A percentile compares a stretch with the other conserved stretches of the same genome.
Conservation (phyloP, 2,329 filamentous ascomycete species). For the Zalaria obscura region DNA sequence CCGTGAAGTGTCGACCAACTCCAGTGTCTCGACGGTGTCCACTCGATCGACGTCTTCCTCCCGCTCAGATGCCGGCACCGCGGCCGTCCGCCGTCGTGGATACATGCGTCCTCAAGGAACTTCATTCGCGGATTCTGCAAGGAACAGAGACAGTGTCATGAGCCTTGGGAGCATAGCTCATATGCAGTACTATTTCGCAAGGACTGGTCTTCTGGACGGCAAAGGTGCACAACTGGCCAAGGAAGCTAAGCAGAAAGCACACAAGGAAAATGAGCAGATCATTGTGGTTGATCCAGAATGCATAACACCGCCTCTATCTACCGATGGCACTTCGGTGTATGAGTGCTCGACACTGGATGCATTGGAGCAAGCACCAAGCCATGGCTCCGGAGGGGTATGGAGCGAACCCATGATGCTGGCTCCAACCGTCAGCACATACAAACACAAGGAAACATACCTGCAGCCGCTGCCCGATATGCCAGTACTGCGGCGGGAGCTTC, state of each 20-base stretch:
- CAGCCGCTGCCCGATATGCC: slow-evolving; percentile 72
- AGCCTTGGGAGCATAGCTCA: slow-evolving; percentile 93
- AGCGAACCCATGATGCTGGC: slow-evolving; percentile 72
- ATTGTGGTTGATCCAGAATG: background rate
- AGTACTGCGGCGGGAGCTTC: slow-evolving; percentile 58
- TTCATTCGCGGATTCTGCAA: slow-evolving; percentile 80
- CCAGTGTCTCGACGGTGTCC: slow-evolving; percentile 36
- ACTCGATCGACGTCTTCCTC: slow-evolving; percentile 31
- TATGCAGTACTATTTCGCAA: slow-evolving; percentile 94
- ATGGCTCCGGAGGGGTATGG: slow-evolving; percentile 27
- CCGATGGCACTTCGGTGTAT: background rate
- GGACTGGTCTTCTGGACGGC: slow-evolving; percentile 83
- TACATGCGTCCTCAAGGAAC: slow-evolving; percentile 81
- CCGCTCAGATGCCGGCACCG: slow-evolving; percentile 28
- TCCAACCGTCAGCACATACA: slow-evolving; percentile 95
- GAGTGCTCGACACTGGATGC: background rate
- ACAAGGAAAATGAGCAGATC: background rate
- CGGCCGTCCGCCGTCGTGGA: slow-evolving; percentile 48
- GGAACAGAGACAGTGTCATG: slow-evolving; percentile 86
- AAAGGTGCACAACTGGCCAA: slow-evolving; percentile 78
- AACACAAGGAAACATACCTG: slow-evolving; percentile 65
- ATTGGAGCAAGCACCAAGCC: slow-evolving; percentile 27
- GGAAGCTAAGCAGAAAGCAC: slow-evolving; percentile 39
- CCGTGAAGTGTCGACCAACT: slow-evolving; percentile 48
- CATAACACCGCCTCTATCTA: background rate